Evolutionary conservation across 2,329 filamentous ascomycete species (phyloP), one percentile per base, ranked within the genome.

Genomic region (Arthroderma uncinatum): DNA sequence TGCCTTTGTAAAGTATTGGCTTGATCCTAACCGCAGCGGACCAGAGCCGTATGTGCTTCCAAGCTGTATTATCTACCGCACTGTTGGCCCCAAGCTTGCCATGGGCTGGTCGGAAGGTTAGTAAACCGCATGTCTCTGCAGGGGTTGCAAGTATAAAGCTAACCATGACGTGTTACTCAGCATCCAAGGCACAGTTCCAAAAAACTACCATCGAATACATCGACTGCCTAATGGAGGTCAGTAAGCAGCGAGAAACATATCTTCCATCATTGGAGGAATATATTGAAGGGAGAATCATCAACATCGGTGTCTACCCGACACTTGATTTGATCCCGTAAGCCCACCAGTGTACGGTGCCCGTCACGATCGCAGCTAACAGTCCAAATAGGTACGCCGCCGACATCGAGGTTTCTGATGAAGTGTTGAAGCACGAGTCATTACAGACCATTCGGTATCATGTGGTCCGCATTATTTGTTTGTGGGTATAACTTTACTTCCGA

Each of bases 261-360:
- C 37, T 58, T 10, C 57, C 57, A 4, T 53, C 57, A n/a, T n/a
- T 58, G 14, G 57, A 56, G 7, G 48, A 58, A 47, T 58, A 58
- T 23, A 58, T 58, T 34, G 57, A 58, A 10, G 57, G 40, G 28
- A 56, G 57, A 36, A 58, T 58, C 54, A 53, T 58, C 53, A 58
- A 58, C 34, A 58, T 58, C 12, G 57, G 57, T 12, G 57, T 58
- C 9, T 58, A 58, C 19, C 57, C 57, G 53, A 56, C 53, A 14
- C 53, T 58, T 21, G 57, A 58, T 23, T 53, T 58, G 40, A 58
- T 58, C 40, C 53, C 57, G 57, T 58, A 56, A 58, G 44, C n/a
- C 25, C 21, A 21, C 3, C 12, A 7, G 3, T 12, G 5, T 28
- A 25, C 10, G 10, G n/a, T 52, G 4, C 42, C 25, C 21, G 14